Evolutionary conservation across 2,329 filamentous ascomycete species (phyloP), one percentile per base, ranked within the genome.

Genomic region (Talaromyces sp.): DNA sequence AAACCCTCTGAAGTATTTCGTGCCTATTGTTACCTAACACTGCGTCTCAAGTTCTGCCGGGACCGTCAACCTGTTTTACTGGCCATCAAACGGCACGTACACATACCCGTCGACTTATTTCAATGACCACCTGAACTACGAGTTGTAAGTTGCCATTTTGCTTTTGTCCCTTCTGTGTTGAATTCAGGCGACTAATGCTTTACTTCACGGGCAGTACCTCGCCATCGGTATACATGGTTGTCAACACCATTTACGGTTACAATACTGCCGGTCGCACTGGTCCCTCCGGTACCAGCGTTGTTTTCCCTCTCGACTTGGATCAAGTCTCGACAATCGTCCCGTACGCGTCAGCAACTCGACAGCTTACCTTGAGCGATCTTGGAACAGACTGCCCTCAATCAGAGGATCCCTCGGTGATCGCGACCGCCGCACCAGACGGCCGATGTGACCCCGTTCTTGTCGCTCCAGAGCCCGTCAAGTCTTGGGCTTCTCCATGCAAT

Each of bases 401-500:
- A 2, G 47, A 51, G 42, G 43, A 46, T 36, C 29, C 53, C 11
- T 56, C 53, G 11, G 56, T 49, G 2, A 53, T 56, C 36, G 48
- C 49, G 37, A 54, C 52, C 11, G 51, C 53, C 2, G 30, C 41
- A 4, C 56, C 56, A 13, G 48, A 56, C 17, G 47, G 53, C 40
- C 44, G 47, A 1, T 58, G 53, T 45, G 56, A 58, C 35, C 56
- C 56, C 30, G 53, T 58, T 14, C 56, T 58, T 14, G 43, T 51
- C 16, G 53, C 56, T 22, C 56, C 56, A 7, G 48, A 58, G 36
- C 41, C 44, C 2, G 56, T 58, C 35, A 58, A 58, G 35, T 53
- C 56, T 16, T 58, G 56, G 56, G 56, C 56, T 19, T 58, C 47
- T 14, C 56, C 56, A 39, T 58, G 56, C 37, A 54, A 54, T 47